These are phyloP conservation scores for Neurospora sp. DNA, from an alignment of 2,329 filamentous ascomycete genomes.

Conservation along the genomic window DNA sequence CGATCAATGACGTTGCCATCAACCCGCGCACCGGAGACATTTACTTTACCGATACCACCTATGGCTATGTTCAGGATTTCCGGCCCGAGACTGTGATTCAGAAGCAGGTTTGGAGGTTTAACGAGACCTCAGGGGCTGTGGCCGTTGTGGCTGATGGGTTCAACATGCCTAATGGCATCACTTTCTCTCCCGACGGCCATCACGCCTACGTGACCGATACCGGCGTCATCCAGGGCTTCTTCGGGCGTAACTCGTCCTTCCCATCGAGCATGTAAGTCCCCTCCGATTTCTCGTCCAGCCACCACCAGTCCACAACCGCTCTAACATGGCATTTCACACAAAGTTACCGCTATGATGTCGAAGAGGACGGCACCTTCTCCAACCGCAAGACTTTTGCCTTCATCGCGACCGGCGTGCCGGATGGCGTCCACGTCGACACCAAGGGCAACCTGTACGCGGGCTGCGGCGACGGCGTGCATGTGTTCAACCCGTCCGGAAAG, in stretches of 20 bases:
- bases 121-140: slow-evolving; percentile 39
- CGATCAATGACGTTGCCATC: slow-evolving; percentile 47
- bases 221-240: slow-evolving; percentile 35
- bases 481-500: slow-evolving; percentile 38
- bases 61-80: slow-evolving; percentile 50
- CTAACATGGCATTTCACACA: not conserved
- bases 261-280: slow-evolving; percentile 38
- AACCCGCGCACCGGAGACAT: slow-evolving; percentile 45
- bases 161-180: slow-evolving; percentile 44
- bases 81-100: slow-evolving; percentile 41
- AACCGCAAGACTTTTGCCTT: slow-evolving; percentile 48
- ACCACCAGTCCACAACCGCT: not conserved
- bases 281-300: slow-evolving; percentile 23
- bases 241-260: slow-evolving; percentile 29
- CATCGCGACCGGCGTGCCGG: slow-evolving; percentile 42
- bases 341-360: slow-evolving; percentile 38
- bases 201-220: slow-evolving; percentile 49
- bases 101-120: slow-evolving; percentile 50
- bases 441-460: slow-evolving; percentile 46
- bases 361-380: slow-evolving; percentile 34
- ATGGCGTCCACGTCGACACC: slow-evolving; percentile 45
- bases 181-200: slow-evolving; percentile 43
- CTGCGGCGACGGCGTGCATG: slow-evolving; percentile 40
- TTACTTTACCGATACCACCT: slow-evolving; percentile 56
- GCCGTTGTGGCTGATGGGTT: slow-evolving; percentile 50